Evolutionary conservation across 345 rosid genomes (phyloP), one percentile per base, ranked within the genome.

Genomic region (Acer saccharum): DNA sequence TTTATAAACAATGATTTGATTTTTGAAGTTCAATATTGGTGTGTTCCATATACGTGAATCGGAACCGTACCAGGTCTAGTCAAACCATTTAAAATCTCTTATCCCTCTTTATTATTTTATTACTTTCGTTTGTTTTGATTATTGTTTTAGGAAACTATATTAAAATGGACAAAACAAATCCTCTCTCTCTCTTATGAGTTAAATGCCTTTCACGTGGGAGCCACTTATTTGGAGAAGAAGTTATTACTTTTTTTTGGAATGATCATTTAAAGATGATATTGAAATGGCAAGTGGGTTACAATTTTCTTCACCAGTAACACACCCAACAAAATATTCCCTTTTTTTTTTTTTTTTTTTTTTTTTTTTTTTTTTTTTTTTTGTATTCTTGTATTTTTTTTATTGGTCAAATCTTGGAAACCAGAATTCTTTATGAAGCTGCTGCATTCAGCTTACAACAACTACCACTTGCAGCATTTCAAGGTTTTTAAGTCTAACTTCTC

Each of bases 401-500:
- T 14, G 21, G 74, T 80, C 61, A 71, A 80, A 50, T 17, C 16
- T 58, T 21, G 16, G 14, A 58, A 17, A 20, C 6, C 48, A 65
- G 43, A 65, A 65, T 32, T 35, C 55, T n/a, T 3, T 10, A 1
- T 2, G 17, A 32, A 32, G 5, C 35, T 1, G 74, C 67, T 35
- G 39, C 0, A 35, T 72, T 21, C 50, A 20, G 54, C 67, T 41
- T 13, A 23, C 50, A 14, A 16, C 65, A 32, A 9, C 62, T 18
- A 11, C 20, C 43, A 1, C 46, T 1, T 7, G 8, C 18, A 12
- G 8, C 18, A 8, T 64, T 35, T 3, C 1, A 16, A 17, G 62
- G 64, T 55, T 44, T 70, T 70, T 8, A 65, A 32, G 79, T 78
- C 78, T 20, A 17, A 77, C 32, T 81, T 81, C 17, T 55, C 84